Evolutionary conservation across 805 yeast species (phyloP).

Genomic region (Kregervanrija fluxuum): DNA sequence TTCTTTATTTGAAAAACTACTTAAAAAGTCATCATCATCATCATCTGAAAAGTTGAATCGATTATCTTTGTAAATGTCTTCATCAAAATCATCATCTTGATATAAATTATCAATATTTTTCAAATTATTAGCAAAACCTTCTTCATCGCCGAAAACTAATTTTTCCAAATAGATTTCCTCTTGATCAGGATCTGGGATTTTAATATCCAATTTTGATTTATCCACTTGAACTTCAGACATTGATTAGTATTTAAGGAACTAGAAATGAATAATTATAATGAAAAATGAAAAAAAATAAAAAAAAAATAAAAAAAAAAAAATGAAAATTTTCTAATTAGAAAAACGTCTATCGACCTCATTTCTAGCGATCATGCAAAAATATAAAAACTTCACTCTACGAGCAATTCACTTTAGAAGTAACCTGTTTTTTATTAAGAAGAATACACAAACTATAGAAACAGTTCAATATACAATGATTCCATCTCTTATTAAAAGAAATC

Average conservation of each 20-base stretch:
- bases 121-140: constrained; percentile 62
- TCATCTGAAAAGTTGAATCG: constrained; percentile 22
- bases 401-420: no score
- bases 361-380: no score
- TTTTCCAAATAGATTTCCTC: constrained; percentile 78
- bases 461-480: no score
- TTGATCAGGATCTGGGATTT: constrained; percentile 63
- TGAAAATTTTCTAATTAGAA: background rate
- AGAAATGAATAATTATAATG: background rate
- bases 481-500: constrained; percentile 2
- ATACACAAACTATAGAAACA: no score
- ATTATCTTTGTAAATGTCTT: constrained; percentile 17
- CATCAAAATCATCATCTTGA: constrained; percentile 37
- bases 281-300: constrained; percentile 2
- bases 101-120: constrained; percentile 52
- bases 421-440: no score
- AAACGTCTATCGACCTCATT: background rate
- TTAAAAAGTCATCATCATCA: constrained; percentile 28
- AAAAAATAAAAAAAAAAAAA: constrained; percentile 1
- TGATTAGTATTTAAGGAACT: background rate
- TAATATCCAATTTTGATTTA: background rate
- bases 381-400: no score
- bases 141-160: constrained; percentile 83
- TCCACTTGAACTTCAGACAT: no score
- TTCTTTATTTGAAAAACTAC: constrained; percentile 38